Percentiles rank a stretch among this genome's conserved stretches.
phyloP scores from a whole-genome alignment of 495 filamentous ascomycete genomes.

The Aspergillus panamensis region DNA sequence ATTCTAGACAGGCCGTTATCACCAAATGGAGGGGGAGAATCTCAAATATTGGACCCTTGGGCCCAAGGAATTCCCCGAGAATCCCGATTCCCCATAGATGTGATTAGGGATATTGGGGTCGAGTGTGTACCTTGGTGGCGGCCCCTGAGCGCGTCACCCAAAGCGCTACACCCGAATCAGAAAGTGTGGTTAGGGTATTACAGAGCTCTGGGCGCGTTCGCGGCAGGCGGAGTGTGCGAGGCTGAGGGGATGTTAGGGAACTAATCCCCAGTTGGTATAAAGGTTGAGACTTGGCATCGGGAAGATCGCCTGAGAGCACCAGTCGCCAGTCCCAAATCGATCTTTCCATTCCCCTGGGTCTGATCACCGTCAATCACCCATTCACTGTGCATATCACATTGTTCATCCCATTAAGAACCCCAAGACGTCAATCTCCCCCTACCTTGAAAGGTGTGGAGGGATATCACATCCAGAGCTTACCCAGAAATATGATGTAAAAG shows the following conservation, averaged over 20 bases:
- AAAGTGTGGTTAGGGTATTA: constrained; percentile 4
- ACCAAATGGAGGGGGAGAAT: constrained; percentile 19
- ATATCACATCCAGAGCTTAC: background rate
- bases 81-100: constrained; percentile 15
- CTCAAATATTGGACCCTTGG: constrained; percentile 33
- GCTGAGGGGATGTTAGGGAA: background rate
- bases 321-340: constrained; percentile 7
- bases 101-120: constrained; percentile 4
- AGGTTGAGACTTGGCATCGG: constrained; percentile 20
- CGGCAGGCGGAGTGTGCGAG: background rate
- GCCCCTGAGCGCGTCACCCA: background rate
- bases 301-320: constrained; percentile 10
- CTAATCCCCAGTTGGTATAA: constrained; percentile 14
- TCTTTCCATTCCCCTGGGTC: constrained; percentile 20
- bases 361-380: constrained; percentile 16
- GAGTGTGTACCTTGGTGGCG: background rate
- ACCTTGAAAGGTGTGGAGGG: constrained; percentile 1
- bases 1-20: constrained; percentile 29
- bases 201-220: background rate
- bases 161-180: background rate
- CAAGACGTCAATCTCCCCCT: background rate
- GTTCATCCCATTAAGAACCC: background rate
- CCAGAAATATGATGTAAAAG: constrained; percentile 6
- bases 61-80: constrained; percentile 14
- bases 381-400: constrained; percentile 8